Evolutionary conservation across 2,329 filamentous ascomycete species (phyloP), one percentile per base, ranked within the genome.

Genomic region (Talaromyces sp.): DNA sequence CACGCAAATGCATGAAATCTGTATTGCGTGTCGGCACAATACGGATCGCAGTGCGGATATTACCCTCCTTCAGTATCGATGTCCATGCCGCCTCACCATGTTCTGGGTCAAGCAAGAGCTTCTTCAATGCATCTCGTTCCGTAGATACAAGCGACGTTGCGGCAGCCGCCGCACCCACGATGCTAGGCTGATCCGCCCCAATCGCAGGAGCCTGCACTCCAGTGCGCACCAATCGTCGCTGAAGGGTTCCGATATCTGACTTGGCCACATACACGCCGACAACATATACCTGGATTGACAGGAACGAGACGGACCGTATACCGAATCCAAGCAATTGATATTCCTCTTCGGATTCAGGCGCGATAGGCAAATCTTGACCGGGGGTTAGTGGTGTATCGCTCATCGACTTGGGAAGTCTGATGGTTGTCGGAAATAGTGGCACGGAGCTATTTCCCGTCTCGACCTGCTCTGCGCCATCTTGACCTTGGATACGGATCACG

Each of bases 21-120:
- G 95, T 99, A 77, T 96, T 93, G 43, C 92, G 85, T n/a, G 92
- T 93, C 0, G 95, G 95, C 2, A 94, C 88, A 68, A 99, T 90
- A 54, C 94, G 86, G 79, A 96, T 88, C 0, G 89, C 86, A 31
- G 88, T 94, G 63, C 92, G 84, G n/a, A 94, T 86, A 0, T 87
- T 84, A 3, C 86, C 83, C 0, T 88, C 82, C 65, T 82, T 82
- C 31, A 98, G 79, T 2, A 97, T 82, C 14, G 84, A 80, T 50
- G 88, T 84, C 93, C 93, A 97, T 39, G 91, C 85, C 69, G 86
- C 82, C 69, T 91, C 89, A 68, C 91, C 88, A 69, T 85, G 82
- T 35, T 82, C 81, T 0, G 89, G 83, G 73, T 96, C 90, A 22
- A 92, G 83, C 1, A 98, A 85, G 7, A 86, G 81, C 41, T 83